Conservation (phyloP, 306 rosid genomes). For the Betula pendula region DNA sequence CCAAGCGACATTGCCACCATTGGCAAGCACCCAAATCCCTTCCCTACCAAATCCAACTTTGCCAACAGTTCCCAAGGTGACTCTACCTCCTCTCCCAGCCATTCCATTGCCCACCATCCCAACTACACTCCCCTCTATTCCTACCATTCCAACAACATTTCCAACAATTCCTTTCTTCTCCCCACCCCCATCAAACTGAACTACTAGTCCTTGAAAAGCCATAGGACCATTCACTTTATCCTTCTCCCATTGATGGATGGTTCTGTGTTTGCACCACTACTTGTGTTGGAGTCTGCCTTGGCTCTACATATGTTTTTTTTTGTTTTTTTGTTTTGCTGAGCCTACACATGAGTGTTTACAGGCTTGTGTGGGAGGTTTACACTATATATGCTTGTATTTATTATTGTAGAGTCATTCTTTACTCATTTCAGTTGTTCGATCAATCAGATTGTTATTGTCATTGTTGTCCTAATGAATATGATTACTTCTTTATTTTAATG, state of each 20-base stretch:
- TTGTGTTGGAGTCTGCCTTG: background rate
- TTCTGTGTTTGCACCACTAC: no score
- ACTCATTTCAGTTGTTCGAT: background rate
- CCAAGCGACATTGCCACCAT: no score
- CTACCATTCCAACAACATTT: constrained; percentile 18
- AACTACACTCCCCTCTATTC: constrained; percentile 10
- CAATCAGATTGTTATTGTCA: background rate
- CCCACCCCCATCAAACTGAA: constrained; percentile 34
- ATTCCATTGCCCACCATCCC: constrained; percentile 20
- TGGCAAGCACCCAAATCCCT: no score
- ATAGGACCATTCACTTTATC: background rate
- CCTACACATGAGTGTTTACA: background rate
- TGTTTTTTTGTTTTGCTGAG: background rate
- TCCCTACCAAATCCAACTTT: no score
- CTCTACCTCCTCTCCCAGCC: constrained; percentile 28
- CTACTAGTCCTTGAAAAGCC: background rate
- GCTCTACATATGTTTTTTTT: background rate
- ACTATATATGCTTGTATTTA: background rate
- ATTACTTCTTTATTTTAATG: background rate
- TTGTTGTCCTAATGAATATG: background rate
- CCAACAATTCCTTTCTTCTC: constrained; percentile 22
- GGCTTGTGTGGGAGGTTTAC: background rate
- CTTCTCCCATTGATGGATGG: background rate
- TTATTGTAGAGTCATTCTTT: background rate
- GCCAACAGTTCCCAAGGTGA: constrained; percentile 11